A percentile compares a stretch with the other conserved stretches of the same genome.
Conservation (phyloP, 257 asterid genomes). For the Capsicum rhomboideum region DNA sequence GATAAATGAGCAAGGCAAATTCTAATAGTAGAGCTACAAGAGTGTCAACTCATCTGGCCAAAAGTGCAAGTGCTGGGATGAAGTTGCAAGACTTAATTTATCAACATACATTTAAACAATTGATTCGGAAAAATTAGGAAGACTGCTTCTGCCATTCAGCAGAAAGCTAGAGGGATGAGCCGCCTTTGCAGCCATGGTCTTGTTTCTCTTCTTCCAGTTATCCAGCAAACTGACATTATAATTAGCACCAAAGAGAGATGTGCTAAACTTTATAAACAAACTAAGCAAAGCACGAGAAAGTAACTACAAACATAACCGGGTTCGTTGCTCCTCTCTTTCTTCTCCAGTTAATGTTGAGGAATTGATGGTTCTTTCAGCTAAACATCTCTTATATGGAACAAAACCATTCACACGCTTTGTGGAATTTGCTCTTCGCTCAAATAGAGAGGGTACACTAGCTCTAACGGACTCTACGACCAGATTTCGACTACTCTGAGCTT, state of each 20-base stretch:
- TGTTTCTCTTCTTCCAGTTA: not conserved
- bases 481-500: constrained; percentile 15
- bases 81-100: not conserved
- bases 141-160: not conserved
- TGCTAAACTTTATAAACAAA: not conserved
- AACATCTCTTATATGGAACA: constrained; percentile 76
- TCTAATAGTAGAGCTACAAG: not conserved
- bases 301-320: constrained; percentile 46
- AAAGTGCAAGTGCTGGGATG: not conserved
- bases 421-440: constrained; percentile 20
- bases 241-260: not conserved
- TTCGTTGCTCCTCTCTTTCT: constrained; percentile 52
- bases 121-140: not conserved
- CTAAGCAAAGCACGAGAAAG: not conserved
- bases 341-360: constrained; percentile 26
- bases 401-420: constrained; percentile 46
- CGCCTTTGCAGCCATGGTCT: constrained; percentile 4
- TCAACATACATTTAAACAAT: not conserved
- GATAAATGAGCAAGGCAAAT: not conserved
- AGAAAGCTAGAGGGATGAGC: not conserved
- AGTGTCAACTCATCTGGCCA: not conserved
- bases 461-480: constrained; percentile 16
- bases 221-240: not conserved
- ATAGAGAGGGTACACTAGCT: constrained; percentile 17
- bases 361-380: constrained; percentile 21